Base-by-base conservation (phyloP, 2,329 filamentous ascomycete genomes). In the Venturia pyrina region DNA sequence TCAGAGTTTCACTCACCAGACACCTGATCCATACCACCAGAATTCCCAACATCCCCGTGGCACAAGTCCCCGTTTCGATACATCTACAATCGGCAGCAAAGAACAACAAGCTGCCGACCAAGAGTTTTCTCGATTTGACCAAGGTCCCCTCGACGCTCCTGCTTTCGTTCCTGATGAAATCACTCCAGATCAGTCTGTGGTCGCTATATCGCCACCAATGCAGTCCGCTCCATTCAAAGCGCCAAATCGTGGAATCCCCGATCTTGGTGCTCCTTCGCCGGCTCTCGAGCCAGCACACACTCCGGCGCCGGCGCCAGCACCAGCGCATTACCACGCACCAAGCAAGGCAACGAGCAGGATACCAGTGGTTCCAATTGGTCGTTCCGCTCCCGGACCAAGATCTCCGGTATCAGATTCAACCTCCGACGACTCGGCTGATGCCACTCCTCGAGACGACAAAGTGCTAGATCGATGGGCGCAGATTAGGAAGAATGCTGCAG, bases 401-500 rank as follows among this genome's bases (percentile, higher is more conserved):
- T 40, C 65, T 28, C 59, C 69, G 13, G 34, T 48, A 5, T 68
- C 70, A 40, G 77, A 78, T 43, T 73, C 75, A 63, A 71, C 74
- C 1, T 80, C 78, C 0, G 78, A 80, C 65, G 72, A 76, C 15
- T 79, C 78, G 3, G 71, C 78, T 43, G 77, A 79, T 74, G 34
- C 72, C 68, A 59, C 73, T 73, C 60, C 78, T 79, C 15, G 74
- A 72, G 44, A 76, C 72, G 24, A 70, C 72, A 41, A 82, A 89
- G 69, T 44, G n/a, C 40, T 63, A 24, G 93, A 97, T 74, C 87
- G 93, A 65, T 99, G 95, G 95, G 93, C 93, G 0, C 91, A 96
- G 77, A 97, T 98, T 70, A 87, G 93, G 70, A 93, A 93, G 82
- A 97, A 97, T 72, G 95, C 95, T 13, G 92, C 92, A 3, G 89